Percentiles rank a stretch among this genome's conserved stretches.
Conservation (phyloP, 306 rosid genomes). For the Vigna trinervia region DNA sequence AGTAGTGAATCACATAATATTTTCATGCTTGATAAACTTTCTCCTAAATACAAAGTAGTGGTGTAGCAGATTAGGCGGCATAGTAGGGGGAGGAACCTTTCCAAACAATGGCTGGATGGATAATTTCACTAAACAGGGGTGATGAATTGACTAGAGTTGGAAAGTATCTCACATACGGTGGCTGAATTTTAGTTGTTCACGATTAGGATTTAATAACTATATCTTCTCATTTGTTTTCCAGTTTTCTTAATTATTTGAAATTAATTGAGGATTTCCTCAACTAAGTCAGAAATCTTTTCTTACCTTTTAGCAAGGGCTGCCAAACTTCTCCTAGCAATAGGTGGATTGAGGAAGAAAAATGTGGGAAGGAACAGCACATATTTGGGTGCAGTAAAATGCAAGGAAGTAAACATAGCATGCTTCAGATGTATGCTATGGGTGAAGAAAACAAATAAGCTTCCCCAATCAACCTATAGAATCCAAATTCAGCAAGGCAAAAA, state of each 20-base stretch:
- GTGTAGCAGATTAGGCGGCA: background rate
- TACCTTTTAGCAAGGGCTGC: background rate
- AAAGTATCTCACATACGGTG: background rate
- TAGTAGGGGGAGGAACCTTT: background rate
- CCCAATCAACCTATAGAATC: background rate
- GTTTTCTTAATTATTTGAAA: constrained; percentile 19
- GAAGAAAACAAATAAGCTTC: constrained; percentile 18
- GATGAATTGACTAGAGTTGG: background rate
- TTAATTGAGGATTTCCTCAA: background rate
- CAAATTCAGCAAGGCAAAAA: background rate
- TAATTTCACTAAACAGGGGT: constrained; percentile 10
- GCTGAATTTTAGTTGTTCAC: background rate
- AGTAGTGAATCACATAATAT: background rate
- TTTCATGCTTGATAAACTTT: background rate
- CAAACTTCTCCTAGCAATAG: constrained; percentile 18
- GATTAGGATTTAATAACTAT: background rate
- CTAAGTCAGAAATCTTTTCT: constrained; percentile 15
- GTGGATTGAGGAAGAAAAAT: constrained; percentile 25
- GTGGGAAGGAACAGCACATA: background rate
- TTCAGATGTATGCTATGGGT: constrained; percentile 10
- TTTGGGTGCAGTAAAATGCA: background rate
- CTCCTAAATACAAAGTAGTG: background rate
- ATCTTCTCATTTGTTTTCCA: background rate
- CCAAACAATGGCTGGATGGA: constrained; percentile 4
- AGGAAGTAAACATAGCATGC: constrained; percentile 22